Evolutionary conservation across 2,329 filamentous ascomycete species (phyloP).

Genomic region (Colletotrichum euphorbiae): DNA sequence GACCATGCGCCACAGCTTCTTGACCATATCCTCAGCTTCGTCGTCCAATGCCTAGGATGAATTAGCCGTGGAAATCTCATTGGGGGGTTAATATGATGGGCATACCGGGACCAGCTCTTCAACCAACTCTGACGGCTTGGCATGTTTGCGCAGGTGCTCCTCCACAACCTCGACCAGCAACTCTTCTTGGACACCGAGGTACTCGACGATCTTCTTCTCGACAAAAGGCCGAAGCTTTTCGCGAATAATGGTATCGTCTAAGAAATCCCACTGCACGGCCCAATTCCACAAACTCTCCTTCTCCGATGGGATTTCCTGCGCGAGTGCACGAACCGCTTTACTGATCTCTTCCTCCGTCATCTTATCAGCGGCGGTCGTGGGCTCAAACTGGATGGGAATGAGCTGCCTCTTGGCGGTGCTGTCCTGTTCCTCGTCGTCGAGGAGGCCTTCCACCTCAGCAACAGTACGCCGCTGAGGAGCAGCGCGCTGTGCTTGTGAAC

Average conservation of each 20-base stretch:
- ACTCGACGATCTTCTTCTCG: constrained; percentile 98
- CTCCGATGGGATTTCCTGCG: constrained; percentile 89
- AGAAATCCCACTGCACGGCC: constrained; percentile 90
- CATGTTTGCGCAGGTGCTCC: constrained; percentile 82
- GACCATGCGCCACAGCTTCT: constrained; percentile 98
- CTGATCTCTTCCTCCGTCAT: constrained; percentile 90
- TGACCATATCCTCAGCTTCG: constrained; percentile 91
- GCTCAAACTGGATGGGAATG: constrained; percentile 85
- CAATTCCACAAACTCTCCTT: constrained; percentile 91
- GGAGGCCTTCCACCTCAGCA: constrained; percentile 91
- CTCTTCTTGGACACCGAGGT: constrained; percentile 95
- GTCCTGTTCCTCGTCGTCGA: constrained; percentile 94
- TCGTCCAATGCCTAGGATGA: constrained; percentile 82
- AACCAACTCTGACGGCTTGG: constrained; percentile 81
- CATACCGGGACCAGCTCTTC: constrained; percentile 86
- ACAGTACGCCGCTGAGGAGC: constrained; percentile 79
- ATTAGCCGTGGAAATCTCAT: constrained; percentile 45
- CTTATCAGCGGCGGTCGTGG: constrained; percentile 70
- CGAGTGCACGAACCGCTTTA: constrained; percentile 83
- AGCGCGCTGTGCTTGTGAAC: constrained; percentile 66
- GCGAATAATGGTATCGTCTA: constrained; percentile 83
- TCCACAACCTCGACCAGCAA: constrained; percentile 94
- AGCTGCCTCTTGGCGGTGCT: constrained; percentile 78
- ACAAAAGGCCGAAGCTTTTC: constrained; percentile 95
- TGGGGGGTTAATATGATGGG: constrained; percentile 41